phyloP scores from a whole-genome alignment of 1,284 basidiomycete genomes.

The Dichomitus squalens region DNA sequence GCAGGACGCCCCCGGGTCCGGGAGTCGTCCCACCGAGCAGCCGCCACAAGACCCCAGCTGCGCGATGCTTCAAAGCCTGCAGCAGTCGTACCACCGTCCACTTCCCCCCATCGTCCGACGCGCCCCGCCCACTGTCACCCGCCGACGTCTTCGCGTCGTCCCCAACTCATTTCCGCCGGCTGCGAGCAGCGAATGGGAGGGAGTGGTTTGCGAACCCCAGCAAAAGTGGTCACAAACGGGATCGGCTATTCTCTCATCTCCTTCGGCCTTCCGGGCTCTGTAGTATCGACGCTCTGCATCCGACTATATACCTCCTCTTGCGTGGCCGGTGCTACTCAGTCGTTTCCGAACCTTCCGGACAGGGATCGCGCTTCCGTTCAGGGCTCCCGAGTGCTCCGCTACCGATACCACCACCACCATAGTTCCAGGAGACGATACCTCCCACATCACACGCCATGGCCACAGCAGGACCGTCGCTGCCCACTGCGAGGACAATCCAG shows the following conservation, averaged over 20 bases:
- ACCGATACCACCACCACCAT: background rate
- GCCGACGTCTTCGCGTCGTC: background rate
- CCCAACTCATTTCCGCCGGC: background rate
- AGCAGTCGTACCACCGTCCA: constrained; percentile 16
- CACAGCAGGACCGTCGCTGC: constrained; percentile 51
- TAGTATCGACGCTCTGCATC: background rate
- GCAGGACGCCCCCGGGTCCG: background rate
- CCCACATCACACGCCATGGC: constrained; percentile 1
- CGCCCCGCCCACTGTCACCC: background rate
- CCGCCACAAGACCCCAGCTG: constrained; percentile 10
- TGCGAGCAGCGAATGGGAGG: constrained; percentile 2
- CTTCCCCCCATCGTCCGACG: background rate
- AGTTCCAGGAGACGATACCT: background rate
- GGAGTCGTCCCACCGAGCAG: constrained; percentile 19
- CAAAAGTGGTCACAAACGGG: background rate
- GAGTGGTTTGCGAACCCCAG: constrained; percentile 1
- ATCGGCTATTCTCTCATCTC: background rate
- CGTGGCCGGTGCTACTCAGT: background rate
- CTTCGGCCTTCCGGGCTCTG: constrained; percentile 12
- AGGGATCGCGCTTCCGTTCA: background rate
- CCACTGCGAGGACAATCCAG: constrained; percentile 75
- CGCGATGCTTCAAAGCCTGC: background rate
- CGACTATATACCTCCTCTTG: constrained; percentile 9
- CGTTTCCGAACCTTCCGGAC: background rate
- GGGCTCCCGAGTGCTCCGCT: background rate